Evolutionary conservation across 176 grass and related monocot species (phyloP), one percentile per base, ranked within the genome.

Genomic region (Pontederia paniculata): DNA sequence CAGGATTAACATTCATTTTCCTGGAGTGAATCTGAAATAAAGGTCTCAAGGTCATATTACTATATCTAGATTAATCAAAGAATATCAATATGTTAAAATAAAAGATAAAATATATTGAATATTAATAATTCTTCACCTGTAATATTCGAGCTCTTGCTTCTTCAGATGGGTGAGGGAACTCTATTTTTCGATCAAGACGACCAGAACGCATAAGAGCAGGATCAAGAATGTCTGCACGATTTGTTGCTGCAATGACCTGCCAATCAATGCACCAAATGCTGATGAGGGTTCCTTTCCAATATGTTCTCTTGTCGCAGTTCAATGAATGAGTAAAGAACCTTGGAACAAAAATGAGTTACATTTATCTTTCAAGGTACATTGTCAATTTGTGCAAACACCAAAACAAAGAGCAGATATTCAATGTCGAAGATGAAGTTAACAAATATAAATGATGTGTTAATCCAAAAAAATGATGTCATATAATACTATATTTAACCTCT

Each of bases 211-310:
- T 73, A 52, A 96, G 68, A 64, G 90, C 90, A 78, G 90, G 90
- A 64, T 89, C 90, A 72, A 96, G 81, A 23, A 96, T 86, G 68
- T 96, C 90, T 44, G 90, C 90, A 42, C 79, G 72, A 21, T 96
- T 96, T 44, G 90, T 96, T 63, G 85, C 90, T 48, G 82, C 85
- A 76, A 96, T 97, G 41, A 97, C 91, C 91, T 97, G 31, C 44
- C 44, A 55, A 69, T 56, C 43, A 58, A 20, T 21, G n/a, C 20
- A 62, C 8, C 60, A 52, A 17, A 8, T 19, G n/a, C 15, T 50
- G 37, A 70, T 22, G 17, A 21, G n/a, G 10, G 66, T 55, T 9
- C 13, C 28, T 6, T 37, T 37, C 7, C 28, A 37, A 37, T 37
- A 37, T 37, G 28, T 37, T 37, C 7, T 6, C 28, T 37, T 5